Conservation (phyloP, 73 alveolate species). For the Tetrahymena thermophila region DNA sequence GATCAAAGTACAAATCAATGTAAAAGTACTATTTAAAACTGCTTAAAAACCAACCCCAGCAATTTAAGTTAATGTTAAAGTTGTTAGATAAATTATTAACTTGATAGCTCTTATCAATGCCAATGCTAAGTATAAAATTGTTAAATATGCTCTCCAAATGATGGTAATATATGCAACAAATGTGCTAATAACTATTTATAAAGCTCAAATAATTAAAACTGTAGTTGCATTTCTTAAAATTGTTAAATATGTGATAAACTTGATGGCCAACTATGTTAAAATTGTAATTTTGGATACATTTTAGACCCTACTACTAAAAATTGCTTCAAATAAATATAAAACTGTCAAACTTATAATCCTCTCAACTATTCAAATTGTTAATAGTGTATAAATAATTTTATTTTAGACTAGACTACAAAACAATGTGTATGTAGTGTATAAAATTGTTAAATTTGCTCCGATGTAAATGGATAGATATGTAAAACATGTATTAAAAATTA, state of each 20-base stretch:
- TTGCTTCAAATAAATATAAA: neutral
- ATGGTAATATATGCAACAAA: too few species aligned
- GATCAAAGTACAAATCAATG: too few species aligned
- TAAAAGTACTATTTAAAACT: too few species aligned
- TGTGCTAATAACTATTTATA: neutral
- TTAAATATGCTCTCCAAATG: too few species aligned
- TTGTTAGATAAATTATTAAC: too few species aligned
- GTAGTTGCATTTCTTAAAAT: neutral
- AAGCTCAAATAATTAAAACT: neutral
- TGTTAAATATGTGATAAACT: neutral
- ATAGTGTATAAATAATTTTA: neutral
- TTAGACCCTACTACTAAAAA: neutral
- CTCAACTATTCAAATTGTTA: neutral
- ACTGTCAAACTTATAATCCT: neutral
- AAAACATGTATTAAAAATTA: neutral
- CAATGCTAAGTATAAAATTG: too few species aligned
- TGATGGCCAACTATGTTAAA: neutral
- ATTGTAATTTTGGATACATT: neutral
- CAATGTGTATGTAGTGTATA: neutral
- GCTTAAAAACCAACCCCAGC: too few species aligned
- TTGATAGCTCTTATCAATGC: too few species aligned
- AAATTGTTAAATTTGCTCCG: neutral
- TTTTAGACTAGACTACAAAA: neutral
- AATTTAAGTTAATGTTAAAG: too few species aligned
- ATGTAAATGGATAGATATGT: neutral